Percentiles rank a stretch among this genome's conserved stretches.
Evolutionary conservation across 2,329 filamentous ascomycete species (phyloP).

Genomic region (Cercospora sesami): DNA sequence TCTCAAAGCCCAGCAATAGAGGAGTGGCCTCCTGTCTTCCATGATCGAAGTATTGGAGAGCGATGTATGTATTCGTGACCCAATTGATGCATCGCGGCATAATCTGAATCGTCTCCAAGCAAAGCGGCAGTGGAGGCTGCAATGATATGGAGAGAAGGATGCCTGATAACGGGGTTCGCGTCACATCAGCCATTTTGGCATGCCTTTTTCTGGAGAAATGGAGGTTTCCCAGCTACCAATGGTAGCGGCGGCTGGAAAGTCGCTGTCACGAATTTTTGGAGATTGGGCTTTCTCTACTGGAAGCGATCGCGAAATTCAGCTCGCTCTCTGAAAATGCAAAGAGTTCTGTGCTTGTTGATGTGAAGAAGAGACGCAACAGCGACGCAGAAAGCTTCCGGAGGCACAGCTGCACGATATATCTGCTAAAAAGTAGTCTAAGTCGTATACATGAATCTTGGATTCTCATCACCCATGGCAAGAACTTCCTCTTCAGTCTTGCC

Average conservation of each 20-base stretch:
- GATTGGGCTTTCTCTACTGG: not conserved
- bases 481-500: slow-evolving; percentile 47
- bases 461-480: slow-evolving; percentile 49
- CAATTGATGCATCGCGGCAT: not conserved
- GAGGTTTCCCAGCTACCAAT: not conserved
- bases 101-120: not conserved
- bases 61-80: not conserved
- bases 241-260: not conserved
- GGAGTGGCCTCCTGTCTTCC: not conserved
- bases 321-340: not conserved
- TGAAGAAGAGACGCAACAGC: not conserved
- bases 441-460: slow-evolving; percentile 48
- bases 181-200: not conserved
- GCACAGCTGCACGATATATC: too few relatives aligned
- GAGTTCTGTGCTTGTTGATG: not conserved
- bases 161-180: not conserved
- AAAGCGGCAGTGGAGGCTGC: not conserved
- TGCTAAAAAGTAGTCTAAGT: slow-evolving; percentile 28
- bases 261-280: not conserved
- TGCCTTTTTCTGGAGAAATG: not conserved
- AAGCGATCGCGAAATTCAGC: not conserved
- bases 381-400: not conserved
- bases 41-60: too few relatives aligned
- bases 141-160: not conserved
- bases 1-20: not conserved